Conservation (phyloP, 2,329 filamentous ascomycete genomes). For the Pezicula radicicola region DNA sequence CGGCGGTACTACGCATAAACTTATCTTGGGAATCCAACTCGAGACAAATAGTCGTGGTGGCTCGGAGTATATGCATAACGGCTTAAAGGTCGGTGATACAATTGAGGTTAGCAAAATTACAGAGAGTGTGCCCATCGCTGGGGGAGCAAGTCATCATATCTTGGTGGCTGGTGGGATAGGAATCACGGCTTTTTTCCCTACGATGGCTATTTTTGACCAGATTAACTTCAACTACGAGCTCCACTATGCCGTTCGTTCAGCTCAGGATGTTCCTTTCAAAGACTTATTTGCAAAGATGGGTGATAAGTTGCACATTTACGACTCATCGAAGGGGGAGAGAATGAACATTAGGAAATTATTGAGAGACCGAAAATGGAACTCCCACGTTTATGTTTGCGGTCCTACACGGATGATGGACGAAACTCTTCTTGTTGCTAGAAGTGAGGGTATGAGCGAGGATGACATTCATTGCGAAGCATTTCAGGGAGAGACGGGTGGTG, state of each 20-base stretch:
- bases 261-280: slow-evolving; percentile 52
- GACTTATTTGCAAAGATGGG: slow-evolving; percentile 40
- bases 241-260: slow-evolving; percentile 56
- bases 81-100: slow-evolving; percentile 42
- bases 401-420: slow-evolving; percentile 55
- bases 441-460: slow-evolving; percentile 39
- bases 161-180: slow-evolving; percentile 65
- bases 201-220: slow-evolving; percentile 37
- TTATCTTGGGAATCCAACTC: slow-evolving; percentile 57
- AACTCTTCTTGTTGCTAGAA: slow-evolving; percentile 37
- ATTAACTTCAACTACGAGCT: slow-evolving; percentile 50
- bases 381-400: slow-evolving; percentile 60
- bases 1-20: slow-evolving; percentile 42
- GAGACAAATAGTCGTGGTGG: slow-evolving; percentile 55
- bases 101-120: slow-evolving; percentile 51
- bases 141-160: slow-evolving; percentile 53
- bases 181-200: slow-evolving; percentile 59
- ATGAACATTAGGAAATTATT: slow-evolving; percentile 50
- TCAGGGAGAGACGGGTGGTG: slow-evolving; percentile 47
- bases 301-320: slow-evolving; percentile 47
- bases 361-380: slow-evolving; percentile 44
- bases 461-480: slow-evolving; percentile 63
- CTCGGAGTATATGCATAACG: slow-evolving; percentile 54
- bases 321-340: slow-evolving; percentile 45
- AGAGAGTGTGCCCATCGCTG: slow-evolving; percentile 41